phyloP scores from a whole-genome alignment of 2,329 filamentous ascomycete species.

The Zasmidium angulare region DNA sequence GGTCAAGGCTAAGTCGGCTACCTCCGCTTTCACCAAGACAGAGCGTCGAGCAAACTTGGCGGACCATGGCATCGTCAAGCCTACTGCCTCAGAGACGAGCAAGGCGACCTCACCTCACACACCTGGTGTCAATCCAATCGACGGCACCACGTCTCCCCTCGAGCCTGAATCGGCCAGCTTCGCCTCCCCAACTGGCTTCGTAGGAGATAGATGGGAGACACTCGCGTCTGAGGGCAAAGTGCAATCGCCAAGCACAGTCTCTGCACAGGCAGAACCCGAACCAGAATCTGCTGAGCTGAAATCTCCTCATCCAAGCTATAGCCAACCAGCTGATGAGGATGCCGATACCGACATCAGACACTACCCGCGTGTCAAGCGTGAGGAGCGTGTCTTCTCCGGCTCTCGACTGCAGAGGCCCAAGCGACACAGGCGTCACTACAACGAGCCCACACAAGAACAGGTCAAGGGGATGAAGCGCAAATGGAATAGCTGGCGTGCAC shows the following conservation, averaged over 20 bases:
- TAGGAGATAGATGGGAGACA: conserved; percentile 45
- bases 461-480: conserved; percentile 15
- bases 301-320: not conserved
- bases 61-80: conserved; percentile 26
- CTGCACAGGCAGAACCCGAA: conserved; percentile 1
- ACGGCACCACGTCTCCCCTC: conserved; percentile 36
- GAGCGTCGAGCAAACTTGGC: conserved; percentile 14
- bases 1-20: conserved; percentile 37
- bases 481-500: conserved; percentile 35
- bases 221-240: conserved; percentile 45
- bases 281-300: not conserved
- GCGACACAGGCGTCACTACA: conserved; percentile 26
- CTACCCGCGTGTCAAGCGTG: conserved; percentile 45
- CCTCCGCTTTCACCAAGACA: conserved; percentile 3
- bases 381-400: conserved; percentile 52
- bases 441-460: conserved; percentile 6
- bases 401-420: conserved; percentile 36
- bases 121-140: conserved; percentile 57
- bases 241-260: conserved; percentile 15
- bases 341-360: conserved; percentile 39
- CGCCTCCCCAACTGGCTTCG: conserved; percentile 64
- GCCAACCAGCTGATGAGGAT: not conserved
- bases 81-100: conserved; percentile 10
- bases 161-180: conserved; percentile 54
- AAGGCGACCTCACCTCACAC: conserved; percentile 7